Base-by-base conservation (phyloP, 305 asterid species). In the Ruellia speciosa region DNA sequence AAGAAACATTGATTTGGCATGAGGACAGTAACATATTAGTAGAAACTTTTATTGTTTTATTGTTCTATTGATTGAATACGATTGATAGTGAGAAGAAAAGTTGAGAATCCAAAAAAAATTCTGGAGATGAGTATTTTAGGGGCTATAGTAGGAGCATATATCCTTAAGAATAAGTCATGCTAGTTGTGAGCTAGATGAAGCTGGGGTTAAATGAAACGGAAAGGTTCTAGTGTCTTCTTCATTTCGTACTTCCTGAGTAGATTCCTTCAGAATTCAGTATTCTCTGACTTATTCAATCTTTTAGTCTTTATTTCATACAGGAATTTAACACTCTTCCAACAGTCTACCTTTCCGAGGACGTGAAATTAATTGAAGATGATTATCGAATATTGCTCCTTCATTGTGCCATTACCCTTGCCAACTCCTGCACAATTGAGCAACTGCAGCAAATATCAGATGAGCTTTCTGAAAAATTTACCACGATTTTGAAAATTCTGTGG, bases 231-330 rank as follows among this genome's bases (percentile, higher is more conserved):
- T 35, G 16, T 54, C 20, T 46, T 54, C 20, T 46, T 17, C 9
- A 34, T 6, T 18, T 40, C 17, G 17, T 56, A 55, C 37, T 57
- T 55, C 10, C 49, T 49, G 14, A 14, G 18, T 14, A 55, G 34
- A 28, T 18, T 59, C 52, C 60, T 14, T 16, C 41, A 37, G 35
- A 40, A 31, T 11, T 15, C 31, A 9, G 35, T 41, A 31, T 28
- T 43, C 41, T 37, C 52, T 45, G 62, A 49, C 75, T 76, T 70
- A 75, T 76, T 68, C 71, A 65, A 62, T 71, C 72, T 66, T 66
- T 60, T 71, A 88, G 94, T 72, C 68, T 66, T 68, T 72, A 81
- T 70, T 76, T 76, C 66, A 59, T 72, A 66, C 94, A 85, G 95
- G 88, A 55, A 63, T 73, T 62, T 45, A 67, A 63, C 66, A 54